Base-by-base conservation (phyloP, 257 asterid genomes). In the Leptodermis oblonga region DNA sequence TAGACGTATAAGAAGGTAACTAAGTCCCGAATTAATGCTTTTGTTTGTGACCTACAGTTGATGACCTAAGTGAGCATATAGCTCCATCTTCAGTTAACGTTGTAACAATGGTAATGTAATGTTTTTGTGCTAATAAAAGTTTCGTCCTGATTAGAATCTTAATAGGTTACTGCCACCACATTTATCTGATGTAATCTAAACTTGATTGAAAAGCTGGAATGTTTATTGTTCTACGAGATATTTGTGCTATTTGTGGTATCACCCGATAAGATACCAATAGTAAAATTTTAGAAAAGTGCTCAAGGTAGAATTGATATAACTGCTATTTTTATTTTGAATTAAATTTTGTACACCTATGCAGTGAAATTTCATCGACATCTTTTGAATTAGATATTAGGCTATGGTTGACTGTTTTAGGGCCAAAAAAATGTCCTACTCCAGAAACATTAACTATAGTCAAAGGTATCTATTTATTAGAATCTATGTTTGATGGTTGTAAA, bases 231-330 rank as follows among this genome's bases (percentile, higher is more conserved):
- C 67, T 55, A 62, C 76, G 60, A 79, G 99, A 85, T 90, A 78
- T 94, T 94, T 85, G 96, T 90, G 77, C 82, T 94, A 77, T 94
- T 97, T 84, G 97, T 97, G 87, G 96, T 94, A 52, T 88, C 96
- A 66, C 99, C 99, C 1, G 92, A 86, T 75, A 94, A 90, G 86
- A 94, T 94, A 97, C 82, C 91, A 52, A 30, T 31, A 23, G 95
- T 74, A 74, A 72, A 94, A 94, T 77, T 82, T 94, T 82, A 75
- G 80, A 64, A 94, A 85, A 80, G 77, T 89, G 84, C 96, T 94
- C 73, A 91, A 94, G 97, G 99, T 82, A 71, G 79, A 69, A 54
- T 33, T 28, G 67, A 65, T 65, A 62, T 37, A 41, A 72, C 56
- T 72, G 63, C 69, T 46, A 46, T 56, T 22, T 6, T 31, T 12